Conservation (phyloP, 148 eudicot species). For the Vaccinium myrtillus region DNA sequence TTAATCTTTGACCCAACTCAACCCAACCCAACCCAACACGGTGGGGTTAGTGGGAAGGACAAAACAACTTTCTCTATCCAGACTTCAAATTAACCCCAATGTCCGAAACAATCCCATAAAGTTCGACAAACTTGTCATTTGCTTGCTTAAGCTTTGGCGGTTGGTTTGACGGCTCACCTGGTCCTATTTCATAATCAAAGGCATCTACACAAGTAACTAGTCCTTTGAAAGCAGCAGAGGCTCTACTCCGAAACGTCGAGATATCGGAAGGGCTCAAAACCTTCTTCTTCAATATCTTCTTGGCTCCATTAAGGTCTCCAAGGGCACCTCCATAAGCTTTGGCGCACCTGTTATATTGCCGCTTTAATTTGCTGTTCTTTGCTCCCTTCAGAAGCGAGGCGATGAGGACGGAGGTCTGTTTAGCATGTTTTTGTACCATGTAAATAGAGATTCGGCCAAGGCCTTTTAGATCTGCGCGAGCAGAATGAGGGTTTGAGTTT, state of each 20-base stretch:
- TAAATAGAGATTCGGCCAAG: conserved; percentile 18
- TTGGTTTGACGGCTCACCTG: background rate
- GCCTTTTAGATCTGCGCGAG: conserved; percentile 10
- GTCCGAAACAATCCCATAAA: background rate
- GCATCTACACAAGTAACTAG: conserved; percentile 8
- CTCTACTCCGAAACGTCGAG: background rate
- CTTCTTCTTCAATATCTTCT: background rate
- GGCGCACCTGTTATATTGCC: background rate
- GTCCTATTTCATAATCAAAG: conserved; percentile 11
- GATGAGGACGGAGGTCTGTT: background rate
- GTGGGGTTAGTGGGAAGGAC: no score
- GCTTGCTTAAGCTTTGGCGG: conserved; percentile 13
- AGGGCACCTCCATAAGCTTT: background rate
- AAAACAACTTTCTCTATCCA: background rate
- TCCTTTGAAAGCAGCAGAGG: conserved; percentile 9
- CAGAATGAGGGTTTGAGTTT: conserved; percentile 10
- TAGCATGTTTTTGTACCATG: background rate
- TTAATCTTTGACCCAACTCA: no score
- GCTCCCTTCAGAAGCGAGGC: background rate
- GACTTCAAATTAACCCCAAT: background rate
- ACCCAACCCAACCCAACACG: no score
- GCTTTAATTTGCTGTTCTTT: background rate
- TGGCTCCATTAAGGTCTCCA: background rate
- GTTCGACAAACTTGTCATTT: background rate
- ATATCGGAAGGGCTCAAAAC: background rate